Evolutionary conservation across 257 asterid genomes (phyloP).

Genomic region (Przewalskia tangutica): DNA sequence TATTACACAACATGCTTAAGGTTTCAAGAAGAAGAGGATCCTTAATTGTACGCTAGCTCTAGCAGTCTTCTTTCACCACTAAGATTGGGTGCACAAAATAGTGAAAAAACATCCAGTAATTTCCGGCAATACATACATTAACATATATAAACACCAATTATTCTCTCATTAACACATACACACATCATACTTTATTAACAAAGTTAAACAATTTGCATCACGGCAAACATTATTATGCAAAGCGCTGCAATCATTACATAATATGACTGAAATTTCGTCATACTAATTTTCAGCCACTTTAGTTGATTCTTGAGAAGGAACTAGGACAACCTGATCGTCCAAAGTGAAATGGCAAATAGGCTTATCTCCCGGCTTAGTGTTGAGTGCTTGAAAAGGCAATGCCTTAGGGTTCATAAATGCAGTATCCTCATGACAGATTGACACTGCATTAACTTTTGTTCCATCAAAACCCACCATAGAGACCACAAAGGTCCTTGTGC

Average conservation of each 20-base stretch:
- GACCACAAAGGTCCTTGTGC: background rate
- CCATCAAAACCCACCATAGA: constrained; percentile 1
- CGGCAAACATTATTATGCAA: background rate
- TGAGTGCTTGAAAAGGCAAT: constrained; percentile 6
- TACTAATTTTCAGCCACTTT: background rate
- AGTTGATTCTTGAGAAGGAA: background rate
- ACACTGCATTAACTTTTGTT: background rate
- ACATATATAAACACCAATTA: background rate
- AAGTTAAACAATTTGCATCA: too few relatives aligned
- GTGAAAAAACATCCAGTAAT: too few relatives aligned
- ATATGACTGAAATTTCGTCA: background rate
- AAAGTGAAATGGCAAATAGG: constrained; percentile 1
- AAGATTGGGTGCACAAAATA: too few relatives aligned
- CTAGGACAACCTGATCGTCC: background rate
- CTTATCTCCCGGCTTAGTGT: background rate
- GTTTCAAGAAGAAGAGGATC: too few relatives aligned
- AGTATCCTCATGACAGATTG: constrained; percentile 1
- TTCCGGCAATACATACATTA: background rate
- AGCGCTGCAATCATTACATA: background rate
- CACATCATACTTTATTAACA: background rate
- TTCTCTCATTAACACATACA: background rate
- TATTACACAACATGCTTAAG: too few relatives aligned
- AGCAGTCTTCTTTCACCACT: too few relatives aligned
- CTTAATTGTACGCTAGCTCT: too few relatives aligned
- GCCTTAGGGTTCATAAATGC: background rate